Base-by-base conservation (phyloP, 2,329 filamentous ascomycete species). In the Epichloe brachyelytri region DNA sequence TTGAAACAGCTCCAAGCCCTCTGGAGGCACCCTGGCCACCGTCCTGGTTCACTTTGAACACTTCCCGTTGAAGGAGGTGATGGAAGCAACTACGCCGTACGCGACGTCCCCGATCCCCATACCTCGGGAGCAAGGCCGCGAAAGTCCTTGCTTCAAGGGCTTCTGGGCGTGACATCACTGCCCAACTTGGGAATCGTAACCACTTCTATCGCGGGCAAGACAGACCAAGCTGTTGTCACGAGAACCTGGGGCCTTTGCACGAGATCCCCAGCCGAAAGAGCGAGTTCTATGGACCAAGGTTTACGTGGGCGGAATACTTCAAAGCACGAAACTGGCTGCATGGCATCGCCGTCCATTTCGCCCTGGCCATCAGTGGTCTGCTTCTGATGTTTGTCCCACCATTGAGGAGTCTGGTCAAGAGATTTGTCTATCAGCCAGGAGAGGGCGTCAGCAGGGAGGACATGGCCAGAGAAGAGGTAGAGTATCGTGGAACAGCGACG, bases 11-110 rank as follows among this genome's bases (percentile, higher is more conserved):
- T 55, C 59, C 50, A 59, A 66, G 1, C 75, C 79, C 3, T 85
- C 81, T 1, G 82, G 82, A n/a, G 82, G 82, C 45, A 83, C 86
- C 2, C 67, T 90, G 4, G 74, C 78, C 36, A 89, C 88, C 0
- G 70, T 82, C 4, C 65, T 96, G 14, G 75, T 63, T 45, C 56
- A 81, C 20, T 71, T 80, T 51, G 79, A 83, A 26, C 63, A 65
- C 44, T 81, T 75, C 59, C 66, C 68, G 20, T 48, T 77, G 17
- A 65, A 69, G 46, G 68, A 82, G 49, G 56, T 83, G 5, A 61
- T 59, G 14, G 67, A 65, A 3, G 66, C 75, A 2, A 62, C 68
- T 50, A 62, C 64, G 22, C 79, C 80, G 14, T 83, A 75, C 59
- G 74, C 75, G 1, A 64, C 79, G 10, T 84, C 80, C 1, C 81